Conservation (phyloP, 306 rosid genomes). For the Cucumis cinereus region DNA sequence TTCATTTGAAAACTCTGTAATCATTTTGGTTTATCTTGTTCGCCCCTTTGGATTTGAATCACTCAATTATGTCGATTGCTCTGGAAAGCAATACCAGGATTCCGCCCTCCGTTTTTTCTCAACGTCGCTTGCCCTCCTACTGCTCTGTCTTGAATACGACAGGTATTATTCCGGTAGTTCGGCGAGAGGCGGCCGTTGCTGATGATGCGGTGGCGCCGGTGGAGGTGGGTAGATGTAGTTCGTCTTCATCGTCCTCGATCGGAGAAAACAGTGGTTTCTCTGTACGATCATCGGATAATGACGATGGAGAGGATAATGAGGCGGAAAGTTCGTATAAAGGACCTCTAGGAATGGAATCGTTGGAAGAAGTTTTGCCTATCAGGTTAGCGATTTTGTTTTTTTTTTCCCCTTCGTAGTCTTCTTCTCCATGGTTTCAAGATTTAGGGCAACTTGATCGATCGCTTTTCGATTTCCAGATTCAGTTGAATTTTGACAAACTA, state of each 20-base stretch:
- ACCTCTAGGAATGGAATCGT: constrained; percentile 52
- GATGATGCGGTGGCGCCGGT: neutral
- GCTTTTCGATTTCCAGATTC: neutral
- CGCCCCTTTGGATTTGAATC: neutral
- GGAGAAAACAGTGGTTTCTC: constrained; percentile 62
- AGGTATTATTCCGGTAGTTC: constrained; percentile 3
- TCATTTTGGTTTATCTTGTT: neutral
- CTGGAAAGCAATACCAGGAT: constrained; percentile 11
- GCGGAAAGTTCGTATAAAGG: constrained; percentile 52
- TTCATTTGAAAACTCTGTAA: neutral
- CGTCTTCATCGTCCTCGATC: constrained; percentile 54
- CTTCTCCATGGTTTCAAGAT: neutral
- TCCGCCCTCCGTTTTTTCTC: constrained; percentile 11
- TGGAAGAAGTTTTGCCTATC: constrained; percentile 69
- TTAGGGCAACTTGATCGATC: neutral
- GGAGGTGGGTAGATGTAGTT: constrained; percentile 20
- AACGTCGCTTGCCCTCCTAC: constrained; percentile 4
- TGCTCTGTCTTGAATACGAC: constrained; percentile 23
- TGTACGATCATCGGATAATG: constrained; percentile 26
- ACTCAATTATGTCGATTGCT: constrained; percentile 23
- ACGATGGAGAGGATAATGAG: constrained; percentile 41
- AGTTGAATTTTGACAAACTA: neutral
- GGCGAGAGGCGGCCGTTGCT: neutral
- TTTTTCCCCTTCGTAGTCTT: neutral
- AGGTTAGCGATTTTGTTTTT: constrained; percentile 24